Base-by-base conservation (phyloP, 768 basidiomycete species). In the Boletus rufocinnamomeus region DNA sequence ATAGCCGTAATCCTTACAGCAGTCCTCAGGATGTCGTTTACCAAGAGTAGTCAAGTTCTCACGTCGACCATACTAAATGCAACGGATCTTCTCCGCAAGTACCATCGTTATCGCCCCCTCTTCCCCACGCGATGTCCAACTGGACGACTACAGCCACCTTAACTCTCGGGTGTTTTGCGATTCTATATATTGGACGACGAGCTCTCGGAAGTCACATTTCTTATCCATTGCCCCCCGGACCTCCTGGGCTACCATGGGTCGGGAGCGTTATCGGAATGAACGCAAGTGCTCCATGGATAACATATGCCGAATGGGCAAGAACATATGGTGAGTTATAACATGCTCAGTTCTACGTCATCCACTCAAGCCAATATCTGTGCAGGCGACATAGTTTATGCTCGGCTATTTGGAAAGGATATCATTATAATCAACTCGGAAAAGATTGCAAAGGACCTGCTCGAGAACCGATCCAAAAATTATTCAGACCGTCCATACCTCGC, bases 351-450 rank as follows among this genome's bases (percentile, higher is more conserved):
- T 3, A 34, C 1, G 6, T n/a, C 13, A 6, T 21, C 7, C n/a
- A 16, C 13, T 43, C 30, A 30, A 30, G 30, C 30, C 1, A n/a
- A 32, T 41, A 14, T 47, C 1, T 0, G 1, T 38, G 0, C 35
- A 62, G 60, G 61, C 6, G 52, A 54, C 43, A 19, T 61, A 1
- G 19, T 61, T 10, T 51, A 60, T 32, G 21, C 32, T 19, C 28
- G 44, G 4, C 7, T 46, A 2, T 27, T 60, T 1, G 61, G 61
- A 13, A 52, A 46, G 17, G 60, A 58, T 2, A 23, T 64, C 21
- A 60, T 64, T 19, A 54, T 64, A 40, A 30, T 64, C 23, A 59
- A 55, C 16, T 63, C 61, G 17, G 61, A 63, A 21, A 45, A 28
- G 9, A 14, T 44, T 6, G 61, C 61, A 0, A 50, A 28, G 25